Evolutionary conservation across 2,329 filamentous ascomycete species (phyloP).

Genomic region (Aspergillus clavatus): DNA sequence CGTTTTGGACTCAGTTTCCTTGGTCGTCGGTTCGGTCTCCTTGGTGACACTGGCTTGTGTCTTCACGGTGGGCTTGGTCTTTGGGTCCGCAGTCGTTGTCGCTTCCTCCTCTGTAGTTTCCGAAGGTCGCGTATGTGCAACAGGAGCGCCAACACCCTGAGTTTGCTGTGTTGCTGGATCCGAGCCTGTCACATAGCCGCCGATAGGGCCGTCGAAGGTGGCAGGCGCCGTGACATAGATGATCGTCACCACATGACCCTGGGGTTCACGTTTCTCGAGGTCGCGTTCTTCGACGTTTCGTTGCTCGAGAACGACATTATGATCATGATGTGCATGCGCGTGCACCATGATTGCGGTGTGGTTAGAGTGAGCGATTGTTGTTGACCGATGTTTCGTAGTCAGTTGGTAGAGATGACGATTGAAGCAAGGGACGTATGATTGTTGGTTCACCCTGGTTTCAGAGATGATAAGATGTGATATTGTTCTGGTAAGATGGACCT

Average conservation of each 20-base stretch:
- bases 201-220: conserved; percentile 50
- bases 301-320: conserved; percentile 20
- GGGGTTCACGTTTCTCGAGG: conserved; percentile 10
- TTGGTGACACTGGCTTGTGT: conserved; percentile 11
- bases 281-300: conserved; percentile 14
- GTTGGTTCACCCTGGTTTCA: background rate
- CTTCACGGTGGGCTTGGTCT: conserved; percentile 3
- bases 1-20: conserved; percentile 10
- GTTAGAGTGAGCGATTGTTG: too few species aligned
- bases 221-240: conserved; percentile 51
- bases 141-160: conserved; percentile 28
- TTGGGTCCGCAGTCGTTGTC: background rate
- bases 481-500: background rate
- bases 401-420: background rate
- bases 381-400: background rate
- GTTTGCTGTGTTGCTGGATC: conserved; percentile 11
- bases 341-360: conserved; percentile 25
- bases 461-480: too few species aligned
- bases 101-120: conserved; percentile 11
- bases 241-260: conserved; percentile 23
- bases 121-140: conserved; percentile 13
- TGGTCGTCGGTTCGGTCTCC: conserved; percentile 12
- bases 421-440: background rate
- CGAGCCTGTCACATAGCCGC: conserved; percentile 42
- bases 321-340: conserved; percentile 29